Conservation (phyloP, 2,329 filamentous ascomycete species). For the Cytospora mali region DNA sequence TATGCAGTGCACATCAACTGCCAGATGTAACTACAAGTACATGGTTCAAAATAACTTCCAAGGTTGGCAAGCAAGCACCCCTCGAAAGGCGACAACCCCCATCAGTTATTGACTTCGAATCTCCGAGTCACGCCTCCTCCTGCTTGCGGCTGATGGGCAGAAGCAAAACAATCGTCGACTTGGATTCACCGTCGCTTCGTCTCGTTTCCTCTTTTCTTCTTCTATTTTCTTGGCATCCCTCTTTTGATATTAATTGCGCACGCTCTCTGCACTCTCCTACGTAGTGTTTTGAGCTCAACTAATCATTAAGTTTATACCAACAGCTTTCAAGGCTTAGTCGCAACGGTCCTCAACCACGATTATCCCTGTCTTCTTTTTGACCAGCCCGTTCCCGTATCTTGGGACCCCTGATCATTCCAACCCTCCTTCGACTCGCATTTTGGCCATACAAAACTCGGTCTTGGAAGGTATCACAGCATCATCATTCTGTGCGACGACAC, state of each 20-base stretch:
- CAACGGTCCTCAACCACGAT: conserved; percentile 28
- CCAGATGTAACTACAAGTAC: too few species aligned
- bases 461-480: conserved; percentile 6
- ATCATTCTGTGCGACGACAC: conserved; percentile 12
- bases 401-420: conserved; percentile 16
- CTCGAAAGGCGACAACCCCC: not conserved
- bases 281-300: not conserved
- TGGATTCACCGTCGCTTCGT: not conserved
- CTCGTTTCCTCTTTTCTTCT: not conserved
- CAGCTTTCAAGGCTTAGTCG: conserved; percentile 18
- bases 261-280: conserved; percentile 5
- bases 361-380: conserved; percentile 25
- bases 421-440: conserved; percentile 11
- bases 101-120: not conserved
- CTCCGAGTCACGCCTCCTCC: not conserved
- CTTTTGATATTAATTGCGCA: not conserved
- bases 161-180: not conserved
- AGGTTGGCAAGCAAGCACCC: not conserved
- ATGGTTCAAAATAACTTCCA: not conserved
- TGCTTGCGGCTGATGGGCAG: not conserved
- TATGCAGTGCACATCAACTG: not conserved
- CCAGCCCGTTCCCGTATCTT: conserved; percentile 14
- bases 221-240: not conserved
- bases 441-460: conserved; percentile 12
- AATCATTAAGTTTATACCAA: conserved; percentile 5